phyloP scores from a whole-genome alignment of 2,329 filamentous ascomycete genomes.

The Botrytis sinoallii region DNA sequence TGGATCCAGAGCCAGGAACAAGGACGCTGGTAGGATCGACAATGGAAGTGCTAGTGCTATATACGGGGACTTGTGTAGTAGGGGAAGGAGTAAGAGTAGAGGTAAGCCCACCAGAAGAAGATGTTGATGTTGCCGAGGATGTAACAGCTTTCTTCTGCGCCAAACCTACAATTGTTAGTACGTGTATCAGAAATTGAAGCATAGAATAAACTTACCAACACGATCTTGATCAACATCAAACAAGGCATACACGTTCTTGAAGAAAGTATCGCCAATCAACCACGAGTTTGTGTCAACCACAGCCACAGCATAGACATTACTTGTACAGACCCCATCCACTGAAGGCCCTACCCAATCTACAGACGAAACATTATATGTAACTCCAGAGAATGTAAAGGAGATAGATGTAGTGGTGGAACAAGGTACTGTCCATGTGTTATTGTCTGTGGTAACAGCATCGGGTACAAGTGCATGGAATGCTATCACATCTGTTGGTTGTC shows the following conservation, averaged over 20 bases:
- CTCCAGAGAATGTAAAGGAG: slow-evolving; percentile 64
- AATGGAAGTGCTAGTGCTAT: background rate
- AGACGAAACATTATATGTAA: slow-evolving; percentile 62
- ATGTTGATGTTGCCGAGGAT: slow-evolving; percentile 12
- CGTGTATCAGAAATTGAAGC: background rate
- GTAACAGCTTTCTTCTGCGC: slow-evolving; percentile 7
- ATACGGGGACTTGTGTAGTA: background rate
- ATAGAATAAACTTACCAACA: slow-evolving; percentile 51
- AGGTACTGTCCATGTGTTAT: slow-evolving; percentile 66
- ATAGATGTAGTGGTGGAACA: slow-evolving; percentile 63
- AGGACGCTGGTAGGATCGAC: background rate
- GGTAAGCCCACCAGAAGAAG: slow-evolving; percentile 22
- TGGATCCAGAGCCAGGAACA: background rate
- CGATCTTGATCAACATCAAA: slow-evolving; percentile 71
- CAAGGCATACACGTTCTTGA: slow-evolving; percentile 86
- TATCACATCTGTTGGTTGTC: slow-evolving; percentile 63
- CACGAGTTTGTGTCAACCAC: slow-evolving; percentile 59
- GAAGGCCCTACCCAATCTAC: slow-evolving; percentile 65
- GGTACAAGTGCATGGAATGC: slow-evolving; percentile 66
- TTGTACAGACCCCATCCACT: slow-evolving; percentile 52
- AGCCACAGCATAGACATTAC: slow-evolving; percentile 71
- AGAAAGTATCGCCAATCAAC: slow-evolving; percentile 81
- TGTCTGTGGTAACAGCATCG: slow-evolving; percentile 50
- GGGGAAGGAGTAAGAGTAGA: background rate
- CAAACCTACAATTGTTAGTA: slow-evolving; percentile 15